A percentile compares a stretch with the other conserved stretches of the same genome.
Evolutionary conservation across 345 rosid species (phyloP).

Genomic region (Salix udensis): DNA sequence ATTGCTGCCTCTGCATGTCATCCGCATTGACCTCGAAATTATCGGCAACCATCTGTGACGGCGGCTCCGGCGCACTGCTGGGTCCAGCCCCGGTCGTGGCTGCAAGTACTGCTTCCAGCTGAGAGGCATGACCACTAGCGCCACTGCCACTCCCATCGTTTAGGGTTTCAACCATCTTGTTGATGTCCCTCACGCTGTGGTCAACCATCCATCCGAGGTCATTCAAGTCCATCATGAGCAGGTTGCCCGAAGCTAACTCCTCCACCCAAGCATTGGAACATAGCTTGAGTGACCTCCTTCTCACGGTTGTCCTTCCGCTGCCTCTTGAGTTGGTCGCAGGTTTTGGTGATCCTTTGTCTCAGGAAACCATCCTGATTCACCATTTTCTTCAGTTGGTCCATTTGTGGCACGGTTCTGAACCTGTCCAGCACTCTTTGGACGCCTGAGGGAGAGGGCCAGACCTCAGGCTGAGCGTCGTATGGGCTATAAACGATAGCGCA

Average conservation of each 20-base stretch:
- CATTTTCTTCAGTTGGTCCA: constrained; percentile 50
- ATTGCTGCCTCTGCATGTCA: constrained; percentile 8
- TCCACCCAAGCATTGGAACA: constrained; percentile 29
- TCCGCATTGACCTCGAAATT: constrained; percentile 5
- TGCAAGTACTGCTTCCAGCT: background rate
- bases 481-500: constrained; percentile 43
- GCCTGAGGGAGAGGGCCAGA: constrained; percentile 45
- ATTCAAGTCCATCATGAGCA: constrained; percentile 36
- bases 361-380: constrained; percentile 43
- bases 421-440: constrained; percentile 27
- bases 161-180: background rate
- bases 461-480: constrained; percentile 33
- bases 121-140: background rate
- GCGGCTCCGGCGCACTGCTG: background rate
- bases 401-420: constrained; percentile 37
- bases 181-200: constrained; percentile 21
- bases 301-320: constrained; percentile 38
- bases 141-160: background rate
- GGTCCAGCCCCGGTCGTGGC: background rate
- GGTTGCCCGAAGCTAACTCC: background rate
- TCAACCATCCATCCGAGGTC: constrained; percentile 38
- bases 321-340: constrained; percentile 35
- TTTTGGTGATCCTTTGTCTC: constrained; percentile 30
- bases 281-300: constrained; percentile 29
- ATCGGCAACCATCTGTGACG: too few species aligned